Evolutionary conservation across 2,329 filamentous ascomycete species (phyloP).

Genomic region (Neospermospora avenae): DNA sequence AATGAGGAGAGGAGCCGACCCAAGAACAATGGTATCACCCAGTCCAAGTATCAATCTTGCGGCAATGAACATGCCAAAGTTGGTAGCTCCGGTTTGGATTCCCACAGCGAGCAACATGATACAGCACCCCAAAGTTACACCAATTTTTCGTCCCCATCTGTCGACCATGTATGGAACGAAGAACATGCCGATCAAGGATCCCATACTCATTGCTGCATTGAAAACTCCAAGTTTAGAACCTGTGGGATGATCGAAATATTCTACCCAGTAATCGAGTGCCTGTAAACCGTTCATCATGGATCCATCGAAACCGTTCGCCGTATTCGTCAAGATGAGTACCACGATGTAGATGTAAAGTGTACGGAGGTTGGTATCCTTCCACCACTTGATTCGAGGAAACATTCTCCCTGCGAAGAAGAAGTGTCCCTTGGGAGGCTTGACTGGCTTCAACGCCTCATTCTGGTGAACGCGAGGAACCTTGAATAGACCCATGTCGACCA

Average conservation of each 20-base stretch:
- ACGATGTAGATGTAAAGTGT: constrained; percentile 36
- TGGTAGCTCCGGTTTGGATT: constrained; percentile 38
- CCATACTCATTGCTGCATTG: constrained; percentile 44
- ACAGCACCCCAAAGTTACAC: constrained; percentile 43
- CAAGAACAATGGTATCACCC: constrained; percentile 28
- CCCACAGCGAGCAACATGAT: constrained; percentile 44
- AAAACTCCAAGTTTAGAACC: constrained; percentile 40
- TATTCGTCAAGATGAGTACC: constrained; percentile 37
- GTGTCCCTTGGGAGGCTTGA: constrained; percentile 2
- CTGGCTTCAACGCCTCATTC: constrained; percentile 6
- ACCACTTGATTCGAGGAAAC: constrained; percentile 29
- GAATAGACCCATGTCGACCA: neutral
- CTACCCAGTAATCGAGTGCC: constrained; percentile 41
- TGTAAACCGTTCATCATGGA: constrained; percentile 43
- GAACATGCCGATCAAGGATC: constrained; percentile 43
- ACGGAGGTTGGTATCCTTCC: constrained; percentile 32
- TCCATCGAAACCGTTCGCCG: constrained; percentile 40
- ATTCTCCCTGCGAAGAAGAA: constrained; percentile 9
- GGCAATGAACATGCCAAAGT: constrained; percentile 42
- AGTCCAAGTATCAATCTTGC: constrained; percentile 37
- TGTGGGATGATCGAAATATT: constrained; percentile 33
- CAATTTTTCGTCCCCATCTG: constrained; percentile 42
- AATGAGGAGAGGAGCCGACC: constrained; percentile 35
- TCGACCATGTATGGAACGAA: constrained; percentile 47
- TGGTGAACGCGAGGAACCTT: neutral